Percentiles rank a stretch among this genome's conserved stretches.
These are phyloP conservation scores for Panicum miliaceum DNA, from an alignment of 176 grass and related monocot species.

Conservation along the genomic window DNA sequence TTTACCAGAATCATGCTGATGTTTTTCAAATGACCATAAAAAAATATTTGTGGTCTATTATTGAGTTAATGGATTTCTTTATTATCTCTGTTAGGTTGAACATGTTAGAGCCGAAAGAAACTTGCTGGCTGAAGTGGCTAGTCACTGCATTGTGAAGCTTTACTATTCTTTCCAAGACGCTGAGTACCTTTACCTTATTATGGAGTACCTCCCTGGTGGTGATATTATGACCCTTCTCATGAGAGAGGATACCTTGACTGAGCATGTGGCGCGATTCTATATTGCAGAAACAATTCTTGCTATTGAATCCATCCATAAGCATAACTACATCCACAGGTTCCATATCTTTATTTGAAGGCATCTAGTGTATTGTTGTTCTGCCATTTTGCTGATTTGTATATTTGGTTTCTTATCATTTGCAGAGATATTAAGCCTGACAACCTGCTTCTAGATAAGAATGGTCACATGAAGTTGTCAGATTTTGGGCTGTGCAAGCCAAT, in stretches of 20 bases:
- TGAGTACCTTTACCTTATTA: constrained; percentile 93
- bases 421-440: constrained; percentile 99
- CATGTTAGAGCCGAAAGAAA: constrained; percentile 99
- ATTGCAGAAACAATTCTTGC: constrained; percentile 94
- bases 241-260: constrained; percentile 94
- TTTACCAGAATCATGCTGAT: not conserved
- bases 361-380: not conserved
- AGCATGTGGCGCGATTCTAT: constrained; percentile 89
- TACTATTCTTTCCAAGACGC: constrained; percentile 98
- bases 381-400: constrained; percentile 37
- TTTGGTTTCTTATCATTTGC: constrained; percentile 51
- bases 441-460: constrained; percentile 90
- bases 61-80: constrained; percentile 30
- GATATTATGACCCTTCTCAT: constrained; percentile 99
- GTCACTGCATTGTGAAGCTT: constrained; percentile 93
- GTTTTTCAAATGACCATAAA: not conserved
- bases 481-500: constrained; percentile 99
- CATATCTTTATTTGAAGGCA: constrained; percentile 40
- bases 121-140: constrained; percentile 94
- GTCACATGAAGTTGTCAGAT: constrained; percentile 98
- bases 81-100: constrained; percentile 70
- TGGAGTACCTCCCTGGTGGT: constrained; percentile 97
- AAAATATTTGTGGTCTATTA: not conserved
- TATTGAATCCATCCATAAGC: constrained; percentile 97
- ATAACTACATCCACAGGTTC: constrained; percentile 99